phyloP scores from a whole-genome alignment of 768 basidiomycete genomes.

The Lentinula guzmanii region DNA sequence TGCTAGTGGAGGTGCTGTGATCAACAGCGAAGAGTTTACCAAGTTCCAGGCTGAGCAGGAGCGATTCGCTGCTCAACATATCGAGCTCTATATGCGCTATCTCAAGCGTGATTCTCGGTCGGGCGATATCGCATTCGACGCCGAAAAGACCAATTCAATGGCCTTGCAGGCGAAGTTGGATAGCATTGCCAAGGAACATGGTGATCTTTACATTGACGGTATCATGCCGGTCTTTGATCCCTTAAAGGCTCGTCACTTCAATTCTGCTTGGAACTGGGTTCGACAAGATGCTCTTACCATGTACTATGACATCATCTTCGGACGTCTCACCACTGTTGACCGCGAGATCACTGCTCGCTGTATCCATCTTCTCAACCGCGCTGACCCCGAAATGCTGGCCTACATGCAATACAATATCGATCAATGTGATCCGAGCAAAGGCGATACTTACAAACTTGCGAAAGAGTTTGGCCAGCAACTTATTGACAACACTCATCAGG shows the following conservation, averaged over 20 bases:
- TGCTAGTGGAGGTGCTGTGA: conserved; percentile 70
- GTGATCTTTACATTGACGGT: conserved; percentile 88
- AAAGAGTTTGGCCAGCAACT: conserved; percentile 97
- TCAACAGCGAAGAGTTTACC: conserved; percentile 97
- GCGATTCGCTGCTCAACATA: conserved; percentile 85
- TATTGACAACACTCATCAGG: conserved; percentile 88
- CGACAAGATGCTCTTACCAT: conserved; percentile 94
- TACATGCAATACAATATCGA: conserved; percentile 98
- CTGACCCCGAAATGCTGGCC: conserved; percentile 82
- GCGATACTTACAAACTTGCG: conserved; percentile 90
- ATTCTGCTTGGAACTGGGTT: conserved; percentile 99
- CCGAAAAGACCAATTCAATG: conserved; percentile 68
- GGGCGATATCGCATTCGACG: conserved; percentile 85
- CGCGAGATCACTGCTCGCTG: conserved; percentile 96
- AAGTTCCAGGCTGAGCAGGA: conserved; percentile 95
- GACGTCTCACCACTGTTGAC: conserved; percentile 88
- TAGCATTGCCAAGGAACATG: conserved; percentile 85
- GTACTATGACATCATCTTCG: conserved; percentile 99
- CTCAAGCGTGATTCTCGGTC: conserved; percentile 89
- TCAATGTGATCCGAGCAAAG: conserved; percentile 69
- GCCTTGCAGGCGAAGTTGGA: conserved; percentile 84
- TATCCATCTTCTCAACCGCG: conserved; percentile 95
- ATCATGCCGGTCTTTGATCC: conserved; percentile 94
- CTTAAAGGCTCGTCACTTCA: conserved; percentile 95
- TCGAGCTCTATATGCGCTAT: conserved; percentile 97